Conservation (phyloP, 1,284 basidiomycete genomes). For the Wolfiporia cocos region DNA sequence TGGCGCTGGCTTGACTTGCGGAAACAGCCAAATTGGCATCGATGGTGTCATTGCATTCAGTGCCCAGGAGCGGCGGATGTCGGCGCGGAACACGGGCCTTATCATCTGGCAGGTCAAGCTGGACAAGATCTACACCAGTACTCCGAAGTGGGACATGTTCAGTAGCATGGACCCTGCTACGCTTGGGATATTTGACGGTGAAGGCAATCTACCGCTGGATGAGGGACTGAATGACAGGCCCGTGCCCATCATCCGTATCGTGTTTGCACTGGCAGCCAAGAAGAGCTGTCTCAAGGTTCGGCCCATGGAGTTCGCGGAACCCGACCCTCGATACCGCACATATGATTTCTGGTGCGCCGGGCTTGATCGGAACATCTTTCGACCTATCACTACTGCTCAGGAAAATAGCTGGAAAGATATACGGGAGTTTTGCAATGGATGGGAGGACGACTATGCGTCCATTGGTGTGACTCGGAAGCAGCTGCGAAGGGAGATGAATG, state of each 20-base stretch:
- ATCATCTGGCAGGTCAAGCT: background rate
- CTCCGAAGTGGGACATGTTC: background rate
- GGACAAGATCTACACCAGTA: background rate
- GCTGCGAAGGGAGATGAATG: too few relatives aligned
- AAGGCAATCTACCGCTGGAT: background rate
- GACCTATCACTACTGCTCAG: too few relatives aligned
- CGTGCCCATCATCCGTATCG: background rate
- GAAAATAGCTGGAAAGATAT: too few relatives aligned
- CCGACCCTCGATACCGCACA: background rate
- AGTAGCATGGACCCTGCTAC: background rate
- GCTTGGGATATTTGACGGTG: background rate
- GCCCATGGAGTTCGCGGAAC: background rate
- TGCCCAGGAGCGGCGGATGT: background rate
- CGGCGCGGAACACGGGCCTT: background rate
- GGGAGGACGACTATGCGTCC: too few relatives aligned
- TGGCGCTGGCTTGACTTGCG: background rate
- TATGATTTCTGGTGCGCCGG: background rate
- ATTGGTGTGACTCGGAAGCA: too few relatives aligned
- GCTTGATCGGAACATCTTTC: too few relatives aligned
- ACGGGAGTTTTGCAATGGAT: too few relatives aligned
- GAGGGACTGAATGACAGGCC: background rate
- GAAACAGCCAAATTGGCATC: background rate
- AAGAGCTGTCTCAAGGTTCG: background rate
- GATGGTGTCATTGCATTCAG: background rate
- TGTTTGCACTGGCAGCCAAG: background rate